phyloP scores from a whole-genome alignment of 2,329 filamentous ascomycete genomes.

The Blastomyces emzantsi region DNA sequence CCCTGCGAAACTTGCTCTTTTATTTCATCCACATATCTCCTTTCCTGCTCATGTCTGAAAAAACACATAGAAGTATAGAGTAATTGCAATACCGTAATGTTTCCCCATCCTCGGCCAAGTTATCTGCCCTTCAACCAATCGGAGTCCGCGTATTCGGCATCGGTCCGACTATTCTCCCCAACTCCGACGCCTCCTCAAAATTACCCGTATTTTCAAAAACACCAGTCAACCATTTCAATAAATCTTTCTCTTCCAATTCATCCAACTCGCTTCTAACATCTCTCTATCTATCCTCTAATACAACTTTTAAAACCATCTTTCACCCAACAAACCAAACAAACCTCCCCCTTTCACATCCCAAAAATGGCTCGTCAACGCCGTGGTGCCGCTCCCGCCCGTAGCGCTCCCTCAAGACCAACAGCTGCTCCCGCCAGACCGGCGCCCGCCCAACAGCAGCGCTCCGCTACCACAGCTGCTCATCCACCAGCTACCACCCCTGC shows the following conservation, averaged over 20 bases:
- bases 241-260: neutral
- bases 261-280: neutral
- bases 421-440: conserved; percentile 50
- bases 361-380: conserved; percentile 74
- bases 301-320: neutral
- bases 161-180: conserved; percentile 11
- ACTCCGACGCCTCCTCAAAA: neutral
- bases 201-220: conserved; percentile 13
- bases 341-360: conserved; percentile 17
- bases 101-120: neutral
- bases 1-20: neutral
- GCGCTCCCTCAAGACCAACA: conserved; percentile 58
- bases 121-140: conserved; percentile 8
- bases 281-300: neutral
- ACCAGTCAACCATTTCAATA: neutral
- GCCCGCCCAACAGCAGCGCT: conserved; percentile 52
- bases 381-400: conserved; percentile 47
- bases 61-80: neutral
- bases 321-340: conserved; percentile 8
- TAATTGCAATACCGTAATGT: neutral
- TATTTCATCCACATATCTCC: neutral
- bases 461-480: conserved; percentile 60
- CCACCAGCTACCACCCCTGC: conserved; percentile 49
- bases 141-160: neutral
- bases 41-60: neutral